Conservation (phyloP, 177 flowering plant species). For the Vitis hybrid region DNA sequence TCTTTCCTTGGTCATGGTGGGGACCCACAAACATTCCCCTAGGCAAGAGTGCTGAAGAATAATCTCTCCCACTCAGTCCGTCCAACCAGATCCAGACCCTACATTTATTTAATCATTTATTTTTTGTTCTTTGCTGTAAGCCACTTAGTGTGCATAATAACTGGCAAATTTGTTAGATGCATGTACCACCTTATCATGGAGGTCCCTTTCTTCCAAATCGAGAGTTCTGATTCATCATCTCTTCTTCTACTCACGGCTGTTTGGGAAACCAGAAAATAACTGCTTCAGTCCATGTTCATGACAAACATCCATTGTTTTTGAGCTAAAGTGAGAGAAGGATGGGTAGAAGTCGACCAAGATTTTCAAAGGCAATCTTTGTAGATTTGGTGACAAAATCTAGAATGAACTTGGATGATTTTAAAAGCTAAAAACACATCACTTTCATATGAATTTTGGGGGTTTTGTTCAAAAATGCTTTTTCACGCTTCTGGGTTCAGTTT, state of each 20-base stretch:
- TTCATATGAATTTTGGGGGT: too few species aligned
- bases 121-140: slow-evolving; percentile 29
- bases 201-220: slow-evolving; percentile 16
- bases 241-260: slow-evolving; percentile 10
- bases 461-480: too few species aligned
- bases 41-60: slow-evolving; percentile 42
- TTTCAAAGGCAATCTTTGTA: too few species aligned
- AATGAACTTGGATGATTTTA: too few species aligned
- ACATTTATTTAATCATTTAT: slow-evolving; percentile 9
- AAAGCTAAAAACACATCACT: too few species aligned
- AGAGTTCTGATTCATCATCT: not conserved
- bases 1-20: slow-evolving; percentile 18
- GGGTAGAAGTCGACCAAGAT: too few species aligned
- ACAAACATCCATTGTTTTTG: not conserved
- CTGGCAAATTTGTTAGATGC: slow-evolving; percentile 3
- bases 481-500: too few species aligned
- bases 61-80: slow-evolving; percentile 28
- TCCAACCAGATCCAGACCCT: slow-evolving; percentile 22
- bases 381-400: too few species aligned
- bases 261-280: slow-evolving; percentile 6
- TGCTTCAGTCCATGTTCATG: slow-evolving; percentile 7
- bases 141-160: slow-evolving; percentile 24
- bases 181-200: slow-evolving; percentile 11
- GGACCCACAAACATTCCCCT: slow-evolving; percentile 70
- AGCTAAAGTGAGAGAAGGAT: too few species aligned